Evolutionary conservation across 495 filamentous ascomycete species (phyloP).

Genomic region (Usnea hakonensis): DNA sequence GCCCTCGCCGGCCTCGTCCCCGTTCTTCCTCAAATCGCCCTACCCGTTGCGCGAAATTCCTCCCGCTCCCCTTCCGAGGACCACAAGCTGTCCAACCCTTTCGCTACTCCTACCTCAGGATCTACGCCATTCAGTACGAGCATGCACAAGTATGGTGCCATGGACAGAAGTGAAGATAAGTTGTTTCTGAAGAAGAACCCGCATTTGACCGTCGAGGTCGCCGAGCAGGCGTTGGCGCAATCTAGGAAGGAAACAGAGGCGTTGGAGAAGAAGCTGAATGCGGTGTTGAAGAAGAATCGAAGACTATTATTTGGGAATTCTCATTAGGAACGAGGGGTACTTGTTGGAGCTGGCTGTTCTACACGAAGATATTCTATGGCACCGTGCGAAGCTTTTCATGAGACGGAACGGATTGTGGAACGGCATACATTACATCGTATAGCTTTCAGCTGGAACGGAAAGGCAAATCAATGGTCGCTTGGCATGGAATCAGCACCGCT

Average conservation of each 20-base stretch:
- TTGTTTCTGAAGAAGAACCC: conserved; percentile 30
- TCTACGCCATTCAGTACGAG: not conserved
- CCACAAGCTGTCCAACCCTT: conserved; percentile 9
- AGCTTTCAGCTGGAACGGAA: too few species aligned
- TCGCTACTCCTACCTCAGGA: not conserved
- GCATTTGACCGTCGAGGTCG: conserved; percentile 50
- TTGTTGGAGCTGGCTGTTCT: not conserved
- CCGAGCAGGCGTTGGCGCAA: conserved; percentile 47
- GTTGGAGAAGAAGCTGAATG: conserved; percentile 55
- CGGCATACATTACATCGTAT: too few species aligned
- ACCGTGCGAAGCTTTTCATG: not conserved
- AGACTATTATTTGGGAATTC: conserved; percentile 14
- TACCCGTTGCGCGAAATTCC: not conserved
- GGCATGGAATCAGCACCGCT: too few species aligned
- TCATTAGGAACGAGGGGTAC: not conserved
- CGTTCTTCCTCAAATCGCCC: not conserved
- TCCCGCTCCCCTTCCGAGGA: not conserved
- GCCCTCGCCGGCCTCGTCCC: conserved; percentile 4
- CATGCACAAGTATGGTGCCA: conserved; percentile 8
- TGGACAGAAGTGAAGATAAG: conserved; percentile 1
- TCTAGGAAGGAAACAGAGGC: conserved; percentile 61
- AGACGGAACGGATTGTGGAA: too few species aligned
- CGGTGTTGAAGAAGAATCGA: conserved; percentile 41
- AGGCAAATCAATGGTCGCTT: too few species aligned
- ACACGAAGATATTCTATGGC: not conserved